These are phyloP conservation scores for Niveomyces coronatus DNA, from an alignment of 2,329 filamentous ascomycete genomes.

Conservation along the genomic window DNA sequence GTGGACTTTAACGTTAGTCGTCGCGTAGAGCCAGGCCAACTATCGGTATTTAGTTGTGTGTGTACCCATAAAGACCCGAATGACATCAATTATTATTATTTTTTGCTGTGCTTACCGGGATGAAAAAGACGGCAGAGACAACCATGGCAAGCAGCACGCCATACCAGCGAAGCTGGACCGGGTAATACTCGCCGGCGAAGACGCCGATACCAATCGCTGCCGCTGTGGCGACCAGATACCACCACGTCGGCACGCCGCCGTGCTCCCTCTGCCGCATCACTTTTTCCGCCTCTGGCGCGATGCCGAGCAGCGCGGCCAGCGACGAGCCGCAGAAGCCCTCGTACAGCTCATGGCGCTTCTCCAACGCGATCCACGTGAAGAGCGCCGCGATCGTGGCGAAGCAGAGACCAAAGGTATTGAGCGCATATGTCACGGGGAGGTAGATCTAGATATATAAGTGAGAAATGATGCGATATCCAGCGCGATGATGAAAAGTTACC, in stretches of 20 bases:
- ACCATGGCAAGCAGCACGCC: conserved; percentile 19
- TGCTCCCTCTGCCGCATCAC: conserved; percentile 13
- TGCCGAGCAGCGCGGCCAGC: conserved; percentile 1
- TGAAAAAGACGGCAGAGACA: conserved; percentile 19
- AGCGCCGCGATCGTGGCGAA: conserved; percentile 38
- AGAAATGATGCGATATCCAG: no score
- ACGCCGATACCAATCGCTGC: conserved; percentile 18
- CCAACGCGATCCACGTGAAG: conserved; percentile 21
- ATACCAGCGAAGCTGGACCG: conserved; percentile 23
- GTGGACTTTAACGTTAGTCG: conserved; percentile 33
- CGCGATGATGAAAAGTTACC: conserved; percentile 16
- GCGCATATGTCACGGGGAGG: conserved; percentile 31
- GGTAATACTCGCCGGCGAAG: conserved; percentile 21
- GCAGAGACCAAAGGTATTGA: conserved; percentile 40
- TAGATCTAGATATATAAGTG: no score
- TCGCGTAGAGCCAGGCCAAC: conserved; percentile 26
- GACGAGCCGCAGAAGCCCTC: conserved; percentile 8
- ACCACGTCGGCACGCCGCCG: conserved; percentile 15
- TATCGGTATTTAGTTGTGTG: conserved; percentile 3
- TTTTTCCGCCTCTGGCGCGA: background rate
- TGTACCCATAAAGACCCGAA: no score
- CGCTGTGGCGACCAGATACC: conserved; percentile 15
- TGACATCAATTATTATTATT: no score
- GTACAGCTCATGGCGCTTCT: conserved; percentile 19
- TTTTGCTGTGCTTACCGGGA: conserved; percentile 16